These are phyloP conservation scores for Bryoglossum gracile DNA, from an alignment of 495 filamentous ascomycete genomes.

Conservation along the genomic window DNA sequence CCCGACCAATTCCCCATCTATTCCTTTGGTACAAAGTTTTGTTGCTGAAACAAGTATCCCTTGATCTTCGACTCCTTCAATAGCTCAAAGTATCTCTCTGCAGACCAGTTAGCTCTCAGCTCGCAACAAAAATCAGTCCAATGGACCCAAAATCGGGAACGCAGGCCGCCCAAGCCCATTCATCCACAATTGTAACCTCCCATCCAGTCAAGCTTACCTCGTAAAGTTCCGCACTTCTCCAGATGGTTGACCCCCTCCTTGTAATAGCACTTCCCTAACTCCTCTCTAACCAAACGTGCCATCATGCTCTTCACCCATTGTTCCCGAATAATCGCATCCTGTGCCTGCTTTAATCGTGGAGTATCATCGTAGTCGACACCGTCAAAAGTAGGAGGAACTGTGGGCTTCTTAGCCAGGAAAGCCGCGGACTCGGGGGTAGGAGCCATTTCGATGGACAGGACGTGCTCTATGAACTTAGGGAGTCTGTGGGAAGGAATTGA, in stretches of 20 bases:
- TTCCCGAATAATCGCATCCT: slow-evolving; percentile 89
- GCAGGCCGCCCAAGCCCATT: too few species aligned
- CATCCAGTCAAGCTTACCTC: slow-evolving; percentile 56
- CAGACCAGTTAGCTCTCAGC: neutral
- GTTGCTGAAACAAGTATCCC: slow-evolving; percentile 88
- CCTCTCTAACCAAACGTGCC: slow-evolving; percentile 85
- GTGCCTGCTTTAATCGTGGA: slow-evolving; percentile 79
- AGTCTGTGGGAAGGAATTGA: neutral
- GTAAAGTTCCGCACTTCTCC: slow-evolving; percentile 87
- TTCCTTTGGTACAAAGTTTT: slow-evolving; percentile 65
- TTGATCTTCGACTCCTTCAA: slow-evolving; percentile 75
- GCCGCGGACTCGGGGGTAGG: slow-evolving; percentile 87
- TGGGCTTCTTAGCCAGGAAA: slow-evolving; percentile 93
- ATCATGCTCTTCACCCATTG: slow-evolving; percentile 99
- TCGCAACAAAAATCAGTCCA: too few species aligned
- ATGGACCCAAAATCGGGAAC: too few species aligned
- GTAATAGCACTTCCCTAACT: slow-evolving; percentile 92
- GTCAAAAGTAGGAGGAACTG: slow-evolving; percentile 87
- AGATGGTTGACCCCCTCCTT: slow-evolving; percentile 94
- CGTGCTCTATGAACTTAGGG: neutral
- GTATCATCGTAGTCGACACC: slow-evolving; percentile 97
- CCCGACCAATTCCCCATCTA: neutral
- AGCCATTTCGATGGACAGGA: slow-evolving; percentile 31
- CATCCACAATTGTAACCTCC: neutral
- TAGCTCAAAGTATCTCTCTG: slow-evolving; percentile 91